These are phyloP conservation scores for Lonicera japonica DNA, from an alignment of 129 eudicot species.

Conservation along the genomic window DNA sequence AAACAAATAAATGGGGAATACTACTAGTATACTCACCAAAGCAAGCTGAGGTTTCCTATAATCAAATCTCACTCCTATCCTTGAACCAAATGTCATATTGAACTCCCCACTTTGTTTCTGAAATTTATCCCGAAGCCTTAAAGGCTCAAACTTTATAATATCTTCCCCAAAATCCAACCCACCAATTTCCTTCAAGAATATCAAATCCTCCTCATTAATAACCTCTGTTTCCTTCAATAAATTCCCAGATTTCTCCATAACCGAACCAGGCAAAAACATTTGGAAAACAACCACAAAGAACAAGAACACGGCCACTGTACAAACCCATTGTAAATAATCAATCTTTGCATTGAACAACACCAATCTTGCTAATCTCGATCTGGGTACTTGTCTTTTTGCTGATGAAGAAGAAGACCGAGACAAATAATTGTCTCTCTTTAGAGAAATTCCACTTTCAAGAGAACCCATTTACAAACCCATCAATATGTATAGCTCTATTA, in stretches of 20 bases:
- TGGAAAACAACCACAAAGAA: slow-evolving; percentile 70
- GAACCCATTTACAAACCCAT: slow-evolving; percentile 82
- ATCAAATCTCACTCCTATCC: slow-evolving; percentile 59
- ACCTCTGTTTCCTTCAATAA: slow-evolving; percentile 23
- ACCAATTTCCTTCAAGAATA: slow-evolving; percentile 39
- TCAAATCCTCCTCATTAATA: slow-evolving; percentile 32
- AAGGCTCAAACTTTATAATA: slow-evolving; percentile 56
- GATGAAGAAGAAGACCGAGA: slow-evolving; percentile 52
- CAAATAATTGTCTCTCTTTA: slow-evolving; percentile 62
- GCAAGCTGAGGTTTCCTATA: slow-evolving; percentile 77
- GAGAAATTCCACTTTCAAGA: slow-evolving; percentile 69
- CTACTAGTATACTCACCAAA: slow-evolving; percentile 42
- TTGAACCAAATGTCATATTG: slow-evolving; percentile 34
- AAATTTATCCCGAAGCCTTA: slow-evolving; percentile 48
- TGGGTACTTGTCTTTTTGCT: slow-evolving; percentile 50
- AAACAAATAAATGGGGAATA: neutral
- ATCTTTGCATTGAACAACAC: slow-evolving; percentile 66
- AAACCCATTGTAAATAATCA: slow-evolving; percentile 72
- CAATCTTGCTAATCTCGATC: slow-evolving; percentile 83
- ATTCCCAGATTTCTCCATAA: slow-evolving; percentile 45
- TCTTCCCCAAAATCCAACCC: slow-evolving; percentile 81
- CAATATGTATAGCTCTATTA: slow-evolving; percentile 14
- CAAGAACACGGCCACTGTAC: slow-evolving; percentile 67
- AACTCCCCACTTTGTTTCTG: slow-evolving; percentile 34
- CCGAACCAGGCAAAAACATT: slow-evolving; percentile 60